These are phyloP conservation scores for Macaranga tanarius DNA, from an alignment of 441 rosid genomes.

Conservation along the genomic window DNA sequence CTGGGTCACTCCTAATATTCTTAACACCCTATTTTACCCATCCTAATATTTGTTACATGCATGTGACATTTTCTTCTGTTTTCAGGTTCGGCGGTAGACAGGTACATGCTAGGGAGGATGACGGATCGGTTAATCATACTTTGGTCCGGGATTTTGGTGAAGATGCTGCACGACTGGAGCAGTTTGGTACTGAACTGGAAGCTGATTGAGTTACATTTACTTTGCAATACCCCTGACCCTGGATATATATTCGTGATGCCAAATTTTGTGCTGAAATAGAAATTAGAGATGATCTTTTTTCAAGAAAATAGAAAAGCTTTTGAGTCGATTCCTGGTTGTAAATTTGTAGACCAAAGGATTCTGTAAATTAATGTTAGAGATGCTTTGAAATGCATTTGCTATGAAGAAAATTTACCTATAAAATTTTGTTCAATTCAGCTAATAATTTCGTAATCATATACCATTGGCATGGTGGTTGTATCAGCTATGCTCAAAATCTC, in stretches of 20 bases:
- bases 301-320: neutral
- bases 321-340: neutral
- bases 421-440: too few relatives aligned
- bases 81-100: conserved; percentile 88
- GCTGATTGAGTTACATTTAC: conserved; percentile 39
- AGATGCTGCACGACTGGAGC: conserved; percentile 66
- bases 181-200: conserved; percentile 91
- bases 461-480: too few relatives aligned
- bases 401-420: neutral
- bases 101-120: conserved; percentile 77
- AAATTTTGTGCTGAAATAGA: conserved; percentile 12
- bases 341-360: conserved; percentile 3
- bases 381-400: neutral
- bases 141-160: conserved; percentile 55
- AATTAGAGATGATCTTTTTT: neutral
- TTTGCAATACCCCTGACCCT: neutral
- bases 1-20: neutral
- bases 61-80: neutral
- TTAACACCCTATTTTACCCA: neutral
- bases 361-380: conserved; percentile 5
- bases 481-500: too few relatives aligned
- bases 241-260: neutral
- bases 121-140: conserved; percentile 80
- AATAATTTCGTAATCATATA: neutral
- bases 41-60: neutral